Conservation (phyloP, 495 filamentous ascomycete genomes). For the Neurospora cerealis region DNA sequence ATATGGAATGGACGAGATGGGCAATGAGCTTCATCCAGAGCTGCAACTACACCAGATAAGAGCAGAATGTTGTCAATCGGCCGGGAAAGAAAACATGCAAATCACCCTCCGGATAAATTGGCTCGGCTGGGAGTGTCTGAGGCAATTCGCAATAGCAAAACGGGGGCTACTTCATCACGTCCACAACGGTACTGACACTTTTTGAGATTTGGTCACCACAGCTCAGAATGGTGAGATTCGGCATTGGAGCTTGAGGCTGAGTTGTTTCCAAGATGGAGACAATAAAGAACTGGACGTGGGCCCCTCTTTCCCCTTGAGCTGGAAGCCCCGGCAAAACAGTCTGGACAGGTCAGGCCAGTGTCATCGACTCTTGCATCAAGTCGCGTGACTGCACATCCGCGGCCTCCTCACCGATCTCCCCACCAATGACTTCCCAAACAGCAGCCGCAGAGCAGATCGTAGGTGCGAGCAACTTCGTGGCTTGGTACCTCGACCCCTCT, state of each 20-base stretch:
- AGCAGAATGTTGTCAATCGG: conserved; percentile 13
- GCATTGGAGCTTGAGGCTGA: not conserved
- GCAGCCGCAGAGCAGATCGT: not conserved
- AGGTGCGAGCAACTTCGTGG: not conserved
- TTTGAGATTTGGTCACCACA: not conserved
- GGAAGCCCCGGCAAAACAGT: not conserved
- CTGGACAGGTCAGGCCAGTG: conserved; percentile 14
- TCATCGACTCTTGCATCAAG: conserved; percentile 15
- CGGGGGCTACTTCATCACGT: not conserved
- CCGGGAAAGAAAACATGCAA: conserved; percentile 2
- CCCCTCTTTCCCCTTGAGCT: not conserved
- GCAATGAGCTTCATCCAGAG: not conserved
- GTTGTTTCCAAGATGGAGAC: not conserved
- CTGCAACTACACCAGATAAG: not conserved
- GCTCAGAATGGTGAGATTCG: not conserved
- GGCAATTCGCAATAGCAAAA: not conserved
- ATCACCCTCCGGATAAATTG: conserved; percentile 15
- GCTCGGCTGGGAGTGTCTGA: not conserved
- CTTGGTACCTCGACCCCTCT: not conserved
- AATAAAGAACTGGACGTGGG: conserved; percentile 2
- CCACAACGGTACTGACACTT: not conserved
- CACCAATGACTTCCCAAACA: conserved; percentile 1
- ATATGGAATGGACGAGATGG: not conserved
- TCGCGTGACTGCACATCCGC: conserved; percentile 21
- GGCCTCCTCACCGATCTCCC: conserved; percentile 11